phyloP scores from a whole-genome alignment of 352 stramenopile genomes.

The Phytopythium oedochilum region DNA sequence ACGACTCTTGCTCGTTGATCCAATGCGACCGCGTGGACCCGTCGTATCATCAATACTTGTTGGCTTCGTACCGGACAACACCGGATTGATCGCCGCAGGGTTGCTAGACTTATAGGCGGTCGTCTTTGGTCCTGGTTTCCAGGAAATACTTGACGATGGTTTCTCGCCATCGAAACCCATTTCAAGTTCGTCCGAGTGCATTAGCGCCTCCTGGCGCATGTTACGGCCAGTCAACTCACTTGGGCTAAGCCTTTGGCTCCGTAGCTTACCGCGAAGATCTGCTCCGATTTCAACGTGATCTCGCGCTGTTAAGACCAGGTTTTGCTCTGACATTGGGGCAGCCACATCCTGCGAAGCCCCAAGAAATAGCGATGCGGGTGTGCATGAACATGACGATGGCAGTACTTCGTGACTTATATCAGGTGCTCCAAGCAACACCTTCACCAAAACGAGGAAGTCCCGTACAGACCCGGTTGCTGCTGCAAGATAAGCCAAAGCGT shows the following conservation, averaged over 20 bases:
- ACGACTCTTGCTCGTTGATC: not conserved
- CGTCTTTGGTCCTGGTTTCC: not conserved
- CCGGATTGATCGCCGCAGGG: not conserved
- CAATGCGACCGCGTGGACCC: not conserved
- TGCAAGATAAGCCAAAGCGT: constrained; percentile 49
- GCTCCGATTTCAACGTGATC: not conserved
- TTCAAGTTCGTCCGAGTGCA: not conserved
- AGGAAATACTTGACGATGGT: not conserved
- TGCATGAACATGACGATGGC: not conserved
- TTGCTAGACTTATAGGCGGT: not conserved
- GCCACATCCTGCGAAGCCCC: not conserved
- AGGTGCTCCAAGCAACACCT: constrained; percentile 42
- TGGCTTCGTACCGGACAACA: not conserved
- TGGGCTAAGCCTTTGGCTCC: not conserved
- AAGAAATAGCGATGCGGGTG: not conserved
- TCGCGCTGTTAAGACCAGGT: too few species aligned
- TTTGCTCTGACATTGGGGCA: not conserved
- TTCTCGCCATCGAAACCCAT: not conserved
- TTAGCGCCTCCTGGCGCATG: not conserved
- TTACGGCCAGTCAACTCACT: not conserved
- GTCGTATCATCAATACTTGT: not conserved
- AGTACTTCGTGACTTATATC: constrained; percentile 2
- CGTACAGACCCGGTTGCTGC: constrained; percentile 39
- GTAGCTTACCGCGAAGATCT: not conserved
- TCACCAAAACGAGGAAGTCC: constrained; percentile 52